Percentiles rank a stretch among this genome's conserved stretches.
These are phyloP conservation scores for Coniochaeta sp. DNA, from an alignment of 2,329 filamentous ascomycete genomes.

Conservation along the genomic window DNA sequence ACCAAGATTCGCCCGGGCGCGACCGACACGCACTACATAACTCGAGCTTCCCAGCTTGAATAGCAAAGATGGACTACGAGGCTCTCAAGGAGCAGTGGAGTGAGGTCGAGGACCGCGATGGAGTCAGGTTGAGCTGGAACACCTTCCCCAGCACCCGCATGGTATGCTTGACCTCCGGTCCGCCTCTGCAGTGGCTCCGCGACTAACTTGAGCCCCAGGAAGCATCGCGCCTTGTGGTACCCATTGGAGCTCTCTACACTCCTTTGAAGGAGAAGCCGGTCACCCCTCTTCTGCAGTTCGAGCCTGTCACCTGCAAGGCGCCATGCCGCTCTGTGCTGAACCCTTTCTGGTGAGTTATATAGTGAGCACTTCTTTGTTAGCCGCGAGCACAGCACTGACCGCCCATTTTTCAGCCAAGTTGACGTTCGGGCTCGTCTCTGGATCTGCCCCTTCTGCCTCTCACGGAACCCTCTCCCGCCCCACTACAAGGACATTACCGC, in stretches of 20 bases:
- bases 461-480: conserved; percentile 71
- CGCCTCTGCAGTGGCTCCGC: conserved; percentile 6
- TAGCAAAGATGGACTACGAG: conserved; percentile 73
- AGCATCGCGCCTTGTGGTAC: conserved; percentile 88
- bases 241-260: conserved; percentile 92
- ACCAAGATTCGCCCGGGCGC: neutral
- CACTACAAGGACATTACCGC: conserved; percentile 88
- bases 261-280: conserved; percentile 92
- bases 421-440: conserved; percentile 77
- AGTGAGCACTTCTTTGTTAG: conserved; percentile 3
- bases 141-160: conserved; percentile 97
- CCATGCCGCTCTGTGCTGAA: conserved; percentile 95
- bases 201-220: conserved; percentile 48
- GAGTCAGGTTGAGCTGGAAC: conserved; percentile 95
- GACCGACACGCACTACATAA: neutral
- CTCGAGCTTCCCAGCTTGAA: neutral
- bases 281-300: conserved; percentile 84
- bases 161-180: conserved; percentile 42
- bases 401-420: conserved; percentile 53
- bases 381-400: conserved; percentile 14
- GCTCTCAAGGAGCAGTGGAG: conserved; percentile 92
- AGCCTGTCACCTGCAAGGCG: conserved; percentile 93
- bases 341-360: conserved; percentile 72
- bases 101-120: conserved; percentile 93
- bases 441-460: conserved; percentile 86